Base-by-base conservation (phyloP, 2,329 filamentous ascomycete genomes). In the Fusarium bactridioides region DNA sequence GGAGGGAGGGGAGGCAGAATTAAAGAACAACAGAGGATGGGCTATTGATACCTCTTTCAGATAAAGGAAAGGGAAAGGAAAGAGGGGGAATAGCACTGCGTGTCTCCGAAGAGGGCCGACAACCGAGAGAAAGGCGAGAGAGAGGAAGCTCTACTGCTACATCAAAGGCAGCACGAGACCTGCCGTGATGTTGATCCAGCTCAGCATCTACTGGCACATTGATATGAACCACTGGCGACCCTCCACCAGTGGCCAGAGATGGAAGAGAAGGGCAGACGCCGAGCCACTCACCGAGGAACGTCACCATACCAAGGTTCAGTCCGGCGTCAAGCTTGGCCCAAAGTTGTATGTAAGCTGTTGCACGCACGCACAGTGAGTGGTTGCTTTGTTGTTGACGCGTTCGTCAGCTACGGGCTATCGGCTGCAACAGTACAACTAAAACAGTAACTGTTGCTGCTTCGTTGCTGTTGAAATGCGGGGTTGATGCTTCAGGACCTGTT, bases 201-300 rank as follows among this genome's bases (percentile, higher is more conserved):
- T 65, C 72, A 71, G 48, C 59, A 62, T 64, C 50, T 53, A 67
- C 58, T 61, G 70, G 67, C 48, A 59, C 60, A 58, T 56, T 47
- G 62, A 63, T 78, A 69, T 70, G 73, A 70, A 72, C 78, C 78
- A 79, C 71, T 79, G 77, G 74, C 72, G 69, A 79, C 78, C 78
- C 78, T 79, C 78, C 78, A 79, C 62, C 74, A 76, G 38, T 43
- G 59, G 38, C 65, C 61, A 62, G 48, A 76, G 65, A 54, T 29
- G 63, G 63, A 71, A 50, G 67, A 66, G 61, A 55, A 69, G 48
- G 55, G 61, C 50, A 62, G 61, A 60, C 59, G 64, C 43, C 67
- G 72, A 70, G 60, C 72, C 75, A 76, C 62, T 76, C 75, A 76
- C 68, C 69, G 69, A 77, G 62, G 47, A 53, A 68, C 50, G 67